A percentile compares a stretch with the other conserved stretches of the same genome.
phyloP scores from a whole-genome alignment of 1,284 basidiomycete species.

The Xerocomus nothofagi region DNA sequence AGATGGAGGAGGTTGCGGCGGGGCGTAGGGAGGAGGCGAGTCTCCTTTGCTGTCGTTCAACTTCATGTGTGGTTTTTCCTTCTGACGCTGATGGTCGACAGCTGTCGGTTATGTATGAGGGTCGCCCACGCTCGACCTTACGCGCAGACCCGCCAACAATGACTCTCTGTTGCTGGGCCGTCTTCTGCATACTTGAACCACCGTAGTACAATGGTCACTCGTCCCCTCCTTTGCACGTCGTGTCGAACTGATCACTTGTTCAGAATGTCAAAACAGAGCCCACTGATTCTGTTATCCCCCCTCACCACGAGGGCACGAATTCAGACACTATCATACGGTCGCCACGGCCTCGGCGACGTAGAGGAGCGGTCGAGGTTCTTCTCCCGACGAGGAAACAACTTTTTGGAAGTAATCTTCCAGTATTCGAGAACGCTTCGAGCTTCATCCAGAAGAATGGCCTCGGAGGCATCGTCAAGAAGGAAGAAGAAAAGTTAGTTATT shows the following conservation, averaged over 20 bases:
- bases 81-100: neutral
- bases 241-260: neutral
- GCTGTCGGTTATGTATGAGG: slow-evolving; percentile 14
- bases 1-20: slow-evolving; percentile 45
- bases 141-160: neutral
- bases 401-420: slow-evolving; percentile 10
- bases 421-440: slow-evolving; percentile 10
- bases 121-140: neutral
- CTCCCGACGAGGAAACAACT: slow-evolving; percentile 16
- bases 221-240: neutral
- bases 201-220: neutral
- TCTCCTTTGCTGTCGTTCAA: slow-evolving; percentile 8
- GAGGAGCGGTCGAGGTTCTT: slow-evolving; percentile 7
- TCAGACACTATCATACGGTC: neutral
- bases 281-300: neutral
- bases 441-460: slow-evolving; percentile 10
- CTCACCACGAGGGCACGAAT: neutral
- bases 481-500: slow-evolving; percentile 10
- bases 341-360: neutral
- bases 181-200: neutral
- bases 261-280: slow-evolving; percentile 19
- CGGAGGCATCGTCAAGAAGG: slow-evolving; percentile 4
- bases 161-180: too few species aligned
- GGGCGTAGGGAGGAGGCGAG: slow-evolving; percentile 26
- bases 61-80: slow-evolving; percentile 4